phyloP scores from a whole-genome alignment of 2,329 filamentous ascomycete genomes.

The Ophiosphaerella narmari region DNA sequence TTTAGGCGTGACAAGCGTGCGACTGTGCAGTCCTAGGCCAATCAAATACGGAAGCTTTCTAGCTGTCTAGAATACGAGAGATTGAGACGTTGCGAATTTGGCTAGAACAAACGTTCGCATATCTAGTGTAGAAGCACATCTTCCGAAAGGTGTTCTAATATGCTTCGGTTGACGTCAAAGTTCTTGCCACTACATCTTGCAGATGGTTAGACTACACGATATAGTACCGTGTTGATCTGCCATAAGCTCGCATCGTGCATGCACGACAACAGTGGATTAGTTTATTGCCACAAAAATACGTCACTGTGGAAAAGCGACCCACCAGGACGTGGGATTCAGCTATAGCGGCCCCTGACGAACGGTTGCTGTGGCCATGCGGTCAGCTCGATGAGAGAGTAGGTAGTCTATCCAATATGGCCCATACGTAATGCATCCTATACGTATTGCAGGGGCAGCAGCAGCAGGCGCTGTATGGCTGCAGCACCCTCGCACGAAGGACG shows the following conservation, averaged over 20 bases:
- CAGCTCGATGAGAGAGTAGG: constrained; percentile 7
- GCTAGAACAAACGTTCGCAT: not conserved
- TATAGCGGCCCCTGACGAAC: constrained; percentile 10
- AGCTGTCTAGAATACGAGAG: too few relatives aligned
- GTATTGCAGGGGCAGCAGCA: constrained; percentile 17
- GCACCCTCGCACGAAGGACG: constrained; percentile 13
- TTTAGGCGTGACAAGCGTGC: not conserved
- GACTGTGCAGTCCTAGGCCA: constrained; percentile 2
- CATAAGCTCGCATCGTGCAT: constrained; percentile 19
- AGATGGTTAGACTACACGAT: not conserved
- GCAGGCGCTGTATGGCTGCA: constrained; percentile 29
- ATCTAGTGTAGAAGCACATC: not conserved
- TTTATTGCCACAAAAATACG: constrained; percentile 20
- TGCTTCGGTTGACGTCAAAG: constrained; percentile 31
- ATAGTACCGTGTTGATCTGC: constrained; percentile 18
- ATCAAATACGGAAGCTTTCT: not conserved
- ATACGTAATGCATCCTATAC: constrained; percentile 27
- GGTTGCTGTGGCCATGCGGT: constrained; percentile 10
- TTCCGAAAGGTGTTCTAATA: constrained; percentile 13
- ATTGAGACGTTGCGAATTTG: too few relatives aligned
- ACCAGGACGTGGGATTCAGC: not conserved
- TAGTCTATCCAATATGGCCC: constrained; percentile 17
- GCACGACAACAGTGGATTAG: constrained; percentile 15
- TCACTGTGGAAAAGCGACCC: constrained; percentile 9
- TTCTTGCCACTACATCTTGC: constrained; percentile 6